Conservation (phyloP, 2,329 filamentous ascomycete species). For the Aureobasidium pullulans region DNA sequence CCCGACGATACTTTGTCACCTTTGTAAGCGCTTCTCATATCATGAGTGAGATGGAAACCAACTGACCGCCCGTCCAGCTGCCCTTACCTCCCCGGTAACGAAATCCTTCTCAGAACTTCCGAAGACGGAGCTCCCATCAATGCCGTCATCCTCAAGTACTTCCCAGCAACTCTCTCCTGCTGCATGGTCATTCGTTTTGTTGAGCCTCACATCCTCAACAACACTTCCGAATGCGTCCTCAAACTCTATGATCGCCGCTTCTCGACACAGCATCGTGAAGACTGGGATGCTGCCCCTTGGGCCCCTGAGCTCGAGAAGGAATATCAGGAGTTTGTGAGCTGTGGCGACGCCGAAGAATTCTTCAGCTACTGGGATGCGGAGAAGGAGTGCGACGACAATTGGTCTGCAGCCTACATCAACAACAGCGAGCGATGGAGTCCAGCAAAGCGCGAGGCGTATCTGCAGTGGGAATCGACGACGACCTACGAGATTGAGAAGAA, state of each 20-base stretch:
- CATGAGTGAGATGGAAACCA: not conserved
- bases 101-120: not conserved
- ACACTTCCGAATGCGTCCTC: not conserved
- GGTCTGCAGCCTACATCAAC: not conserved
- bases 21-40: not conserved
- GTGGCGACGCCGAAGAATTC: not conserved
- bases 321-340: not conserved
- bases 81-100: not conserved
- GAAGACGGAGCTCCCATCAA: not conserved
- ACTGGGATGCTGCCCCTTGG: not conserved
- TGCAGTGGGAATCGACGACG: not conserved
- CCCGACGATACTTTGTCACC: not conserved
- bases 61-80: not conserved
- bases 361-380: conserved; percentile 1
- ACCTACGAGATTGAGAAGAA: not conserved
- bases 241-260: not conserved
- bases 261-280: not conserved
- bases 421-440: not conserved
- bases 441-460: not conserved
- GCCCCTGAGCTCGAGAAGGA: not conserved
- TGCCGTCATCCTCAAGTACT: not conserved
- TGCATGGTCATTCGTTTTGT: not conserved
- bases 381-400: not conserved
- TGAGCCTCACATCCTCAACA: not conserved
- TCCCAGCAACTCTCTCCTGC: not conserved